Evolutionary conservation across 257 asterid species (phyloP).

Genomic region (Solanum sitiens): DNA sequence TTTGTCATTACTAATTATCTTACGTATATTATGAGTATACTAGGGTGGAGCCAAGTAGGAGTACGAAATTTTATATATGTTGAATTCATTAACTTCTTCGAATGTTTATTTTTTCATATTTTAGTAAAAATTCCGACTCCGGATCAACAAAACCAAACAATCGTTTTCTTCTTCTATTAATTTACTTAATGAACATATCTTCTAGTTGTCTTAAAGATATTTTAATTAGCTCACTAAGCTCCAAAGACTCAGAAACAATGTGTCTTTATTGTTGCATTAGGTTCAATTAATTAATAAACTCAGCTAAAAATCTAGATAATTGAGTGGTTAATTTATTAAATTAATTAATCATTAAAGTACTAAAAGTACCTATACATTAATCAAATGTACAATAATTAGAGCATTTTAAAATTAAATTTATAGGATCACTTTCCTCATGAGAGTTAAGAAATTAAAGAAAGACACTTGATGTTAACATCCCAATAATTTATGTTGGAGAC

Average conservation of each 20-base stretch:
- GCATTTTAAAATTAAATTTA: neutral
- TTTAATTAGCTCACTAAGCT: neutral
- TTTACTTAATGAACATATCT: neutral
- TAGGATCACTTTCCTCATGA: neutral
- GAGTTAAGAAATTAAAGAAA: neutral
- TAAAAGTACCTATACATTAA: neutral
- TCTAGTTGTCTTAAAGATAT: neutral
- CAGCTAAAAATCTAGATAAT: neutral
- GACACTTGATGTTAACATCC: neutral
- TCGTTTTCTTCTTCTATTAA: neutral
- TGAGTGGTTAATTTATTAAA: neutral
- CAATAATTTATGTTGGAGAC: neutral
- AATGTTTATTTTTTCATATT: neutral
- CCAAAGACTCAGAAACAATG: neutral
- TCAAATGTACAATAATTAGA: neutral
- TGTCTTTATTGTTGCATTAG: neutral
- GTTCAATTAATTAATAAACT: neutral
- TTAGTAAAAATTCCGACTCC: neutral
- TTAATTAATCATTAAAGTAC: neutral
- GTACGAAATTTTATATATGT: too few relatives aligned
- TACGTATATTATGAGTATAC: neutral
- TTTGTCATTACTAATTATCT: neutral
- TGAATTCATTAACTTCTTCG: neutral
- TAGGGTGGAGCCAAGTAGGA: too few relatives aligned
- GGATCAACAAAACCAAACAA: neutral